Evolutionary conservation across 371 early-diverging fungal genomes (phyloP).

Genomic region (Gilbertella persicaria): DNA sequence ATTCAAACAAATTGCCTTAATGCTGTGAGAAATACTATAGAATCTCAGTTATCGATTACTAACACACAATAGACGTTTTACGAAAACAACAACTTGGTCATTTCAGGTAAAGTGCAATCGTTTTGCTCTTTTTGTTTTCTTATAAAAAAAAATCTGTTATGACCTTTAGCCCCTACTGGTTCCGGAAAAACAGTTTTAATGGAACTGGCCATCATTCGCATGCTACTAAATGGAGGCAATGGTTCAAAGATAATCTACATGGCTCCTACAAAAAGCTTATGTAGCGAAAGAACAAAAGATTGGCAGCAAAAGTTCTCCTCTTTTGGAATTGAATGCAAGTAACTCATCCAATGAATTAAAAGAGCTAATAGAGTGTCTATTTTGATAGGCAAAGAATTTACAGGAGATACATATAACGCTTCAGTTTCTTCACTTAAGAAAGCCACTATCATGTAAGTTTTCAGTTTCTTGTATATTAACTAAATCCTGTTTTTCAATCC

Average conservation of each 20-base stretch:
- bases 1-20: slow-evolving; percentile 68
- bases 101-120: slow-evolving; percentile 34
- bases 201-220: slow-evolving; percentile 69
- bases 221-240: slow-evolving; percentile 27
- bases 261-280: slow-evolving; percentile 88
- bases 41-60: background rate
- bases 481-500: background rate
- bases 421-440: slow-evolving; percentile 32
- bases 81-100: slow-evolving; percentile 59
- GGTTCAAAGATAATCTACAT: slow-evolving; percentile 74
- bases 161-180: slow-evolving; percentile 78
- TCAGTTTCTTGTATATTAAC: no score
- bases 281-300: slow-evolving; percentile 69
- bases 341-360: background rate
- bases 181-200: slow-evolving; percentile 83
- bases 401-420: slow-evolving; percentile 72
- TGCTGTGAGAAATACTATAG: slow-evolving; percentile 32
- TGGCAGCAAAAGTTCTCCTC: slow-evolving; percentile 65
- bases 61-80: slow-evolving; percentile 26
- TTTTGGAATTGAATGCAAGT: slow-evolving; percentile 58
- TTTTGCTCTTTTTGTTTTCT: background rate
- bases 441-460: slow-evolving; percentile 39
- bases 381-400: slow-evolving; percentile 64
- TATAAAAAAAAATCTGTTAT: no score
- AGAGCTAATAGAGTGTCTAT: background rate